Conservation (phyloP, 768 basidiomycete species). For the Mycena indigotica region DNA sequence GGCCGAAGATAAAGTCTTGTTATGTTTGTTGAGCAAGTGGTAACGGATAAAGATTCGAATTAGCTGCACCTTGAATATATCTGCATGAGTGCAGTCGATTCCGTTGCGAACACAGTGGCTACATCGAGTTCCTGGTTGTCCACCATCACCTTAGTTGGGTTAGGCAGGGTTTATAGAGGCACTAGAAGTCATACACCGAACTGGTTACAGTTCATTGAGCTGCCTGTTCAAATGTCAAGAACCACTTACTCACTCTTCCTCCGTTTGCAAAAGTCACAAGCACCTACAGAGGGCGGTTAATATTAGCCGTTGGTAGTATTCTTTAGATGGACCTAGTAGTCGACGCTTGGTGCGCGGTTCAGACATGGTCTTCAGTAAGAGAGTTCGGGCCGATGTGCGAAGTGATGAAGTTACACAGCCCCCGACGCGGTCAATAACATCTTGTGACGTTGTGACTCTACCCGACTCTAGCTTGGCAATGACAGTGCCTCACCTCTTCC, state of each 20-base stretch:
- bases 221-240: slow-evolving; percentile 3
- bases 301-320: too few relatives aligned
- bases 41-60: background rate
- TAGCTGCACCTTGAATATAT: slow-evolving; percentile 58
- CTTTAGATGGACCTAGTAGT: background rate
- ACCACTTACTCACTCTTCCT: slow-evolving; percentile 64
- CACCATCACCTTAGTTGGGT: slow-evolving; percentile 58
- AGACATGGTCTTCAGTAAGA: background rate
- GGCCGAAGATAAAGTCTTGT: slow-evolving; percentile 56
- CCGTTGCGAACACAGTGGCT: slow-evolving; percentile 61
- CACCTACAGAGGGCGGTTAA: slow-evolving; percentile 50
- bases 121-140: slow-evolving; percentile 59
- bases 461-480: too few relatives aligned
- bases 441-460: too few relatives aligned
- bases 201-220: slow-evolving; percentile 9
- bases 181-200: background rate
- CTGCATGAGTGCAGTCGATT: slow-evolving; percentile 66
- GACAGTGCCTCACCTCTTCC: too few relatives aligned
- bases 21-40: background rate
- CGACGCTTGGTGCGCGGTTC: background rate
- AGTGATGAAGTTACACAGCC: too few relatives aligned
- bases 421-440: too few relatives aligned
- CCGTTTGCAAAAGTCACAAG: slow-evolving; percentile 71
- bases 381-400: too few relatives aligned
- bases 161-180: background rate